Conservation (phyloP, 345 rosid species). For the Aurinia saxatilis region DNA sequence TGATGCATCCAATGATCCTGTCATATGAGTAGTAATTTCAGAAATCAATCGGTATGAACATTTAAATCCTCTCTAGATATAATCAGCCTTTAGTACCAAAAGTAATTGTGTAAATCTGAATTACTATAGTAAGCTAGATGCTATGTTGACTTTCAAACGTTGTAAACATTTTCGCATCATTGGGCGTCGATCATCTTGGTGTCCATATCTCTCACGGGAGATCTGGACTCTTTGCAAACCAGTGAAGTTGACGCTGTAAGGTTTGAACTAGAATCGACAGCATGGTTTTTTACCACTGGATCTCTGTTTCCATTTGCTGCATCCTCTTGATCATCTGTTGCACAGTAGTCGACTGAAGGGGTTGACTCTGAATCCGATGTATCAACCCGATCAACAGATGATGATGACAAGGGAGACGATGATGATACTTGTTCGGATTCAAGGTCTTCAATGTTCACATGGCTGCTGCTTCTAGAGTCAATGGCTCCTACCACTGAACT, state of each 20-base stretch:
- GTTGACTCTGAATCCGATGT: slow-evolving; percentile 15
- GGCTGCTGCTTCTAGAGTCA: not conserved
- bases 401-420: not conserved
- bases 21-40: not conserved
- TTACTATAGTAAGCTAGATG: slow-evolving; percentile 1
- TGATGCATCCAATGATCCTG: too few relatives aligned
- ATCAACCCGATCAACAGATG: slow-evolving; percentile 9
- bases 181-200: slow-evolving; percentile 15
- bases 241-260: not conserved
- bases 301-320: slow-evolving; percentile 6
- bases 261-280: not conserved
- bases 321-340: not conserved
- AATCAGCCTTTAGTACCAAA: not conserved
- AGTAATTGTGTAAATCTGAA: slow-evolving; percentile 9
- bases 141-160: not conserved
- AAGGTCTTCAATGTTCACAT: slow-evolving; percentile 18
- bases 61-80: not conserved
- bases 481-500: not conserved
- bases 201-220: not conserved
- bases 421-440: slow-evolving; percentile 19
- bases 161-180: not conserved
- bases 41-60: not conserved
- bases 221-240: not conserved
- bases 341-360: slow-evolving; percentile 4
- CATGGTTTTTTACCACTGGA: not conserved